phyloP scores from a whole-genome alignment of 176 grass and related monocot genomes.

The Aegilops umbellulata region DNA sequence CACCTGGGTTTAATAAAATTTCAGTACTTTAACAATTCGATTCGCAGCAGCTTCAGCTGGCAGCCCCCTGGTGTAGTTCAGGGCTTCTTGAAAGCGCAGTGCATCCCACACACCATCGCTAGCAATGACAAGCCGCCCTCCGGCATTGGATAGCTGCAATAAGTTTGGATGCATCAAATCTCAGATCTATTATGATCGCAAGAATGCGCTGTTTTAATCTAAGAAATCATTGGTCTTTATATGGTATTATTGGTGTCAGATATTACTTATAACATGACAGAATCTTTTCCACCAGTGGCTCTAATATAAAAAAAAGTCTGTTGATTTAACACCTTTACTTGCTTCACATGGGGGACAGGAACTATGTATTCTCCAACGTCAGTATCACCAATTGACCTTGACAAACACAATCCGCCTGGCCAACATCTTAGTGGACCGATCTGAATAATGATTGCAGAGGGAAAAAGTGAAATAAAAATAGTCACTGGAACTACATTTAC shows the following conservation, averaged over 20 bases:
- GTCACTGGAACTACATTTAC: constrained; percentile 11
- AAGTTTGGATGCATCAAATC: constrained; percentile 28
- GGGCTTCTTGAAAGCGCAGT: constrained; percentile 63
- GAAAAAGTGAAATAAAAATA: constrained; percentile 20
- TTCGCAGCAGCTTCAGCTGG: constrained; percentile 77
- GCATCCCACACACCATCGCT: constrained; percentile 96
- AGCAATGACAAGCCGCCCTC: constrained; percentile 84
- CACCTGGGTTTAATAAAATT: constrained; percentile 10
- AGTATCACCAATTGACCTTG: constrained; percentile 95
- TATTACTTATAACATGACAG: constrained; percentile 24
- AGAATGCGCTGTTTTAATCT: constrained; percentile 16
- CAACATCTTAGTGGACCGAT: constrained; percentile 98
- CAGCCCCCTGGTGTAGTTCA: constrained; percentile 71
- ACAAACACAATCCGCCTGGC: constrained; percentile 96
- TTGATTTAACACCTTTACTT: constrained; percentile 80
- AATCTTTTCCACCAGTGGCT: constrained; percentile 29
- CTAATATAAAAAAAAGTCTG: background rate
- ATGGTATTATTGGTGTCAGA: background rate
- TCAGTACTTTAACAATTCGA: constrained; percentile 79
- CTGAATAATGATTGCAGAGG: constrained; percentile 50
- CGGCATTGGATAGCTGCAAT: constrained; percentile 82
- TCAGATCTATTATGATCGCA: constrained; percentile 24
- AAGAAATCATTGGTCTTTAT: constrained; percentile 26
- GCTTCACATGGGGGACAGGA: constrained; percentile 95
- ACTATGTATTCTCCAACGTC: constrained; percentile 97